phyloP scores from a whole-genome alignment of 208 protist species.

The Leishmania guyanensis region DNA sequence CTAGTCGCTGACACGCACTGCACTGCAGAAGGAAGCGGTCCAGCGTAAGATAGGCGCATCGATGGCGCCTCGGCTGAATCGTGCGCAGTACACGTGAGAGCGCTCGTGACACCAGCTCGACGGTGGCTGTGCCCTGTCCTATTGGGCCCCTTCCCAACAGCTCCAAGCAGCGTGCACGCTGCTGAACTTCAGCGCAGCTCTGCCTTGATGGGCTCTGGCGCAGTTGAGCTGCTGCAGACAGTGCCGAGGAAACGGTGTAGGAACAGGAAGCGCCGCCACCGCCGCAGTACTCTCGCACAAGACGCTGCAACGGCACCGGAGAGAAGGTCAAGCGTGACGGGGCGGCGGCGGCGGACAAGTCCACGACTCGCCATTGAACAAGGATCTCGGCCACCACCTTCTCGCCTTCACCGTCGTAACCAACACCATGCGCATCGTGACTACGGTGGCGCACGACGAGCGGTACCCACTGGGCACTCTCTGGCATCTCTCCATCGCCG shows the following conservation, averaged over 20 bases:
- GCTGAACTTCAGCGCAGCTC: background rate
- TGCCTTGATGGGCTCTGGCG: background rate
- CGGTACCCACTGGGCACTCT: constrained; percentile 30
- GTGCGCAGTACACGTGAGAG: constrained; percentile 8
- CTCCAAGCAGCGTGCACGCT: background rate
- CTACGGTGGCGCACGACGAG: background rate
- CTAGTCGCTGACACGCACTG: background rate
- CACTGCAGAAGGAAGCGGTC: constrained; percentile 14
- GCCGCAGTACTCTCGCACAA: constrained; percentile 19
- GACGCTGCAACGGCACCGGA: background rate
- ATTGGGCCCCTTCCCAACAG: background rate
- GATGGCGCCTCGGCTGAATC: background rate
- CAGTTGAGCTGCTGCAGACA: background rate
- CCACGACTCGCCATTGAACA: constrained; percentile 18
- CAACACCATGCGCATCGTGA: background rate
- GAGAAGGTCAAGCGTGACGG: background rate
- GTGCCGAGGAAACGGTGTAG: constrained; percentile 10
- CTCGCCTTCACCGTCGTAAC: background rate
- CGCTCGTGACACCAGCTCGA: background rate
- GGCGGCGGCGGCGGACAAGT: background rate
- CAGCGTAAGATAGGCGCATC: constrained; percentile 20
- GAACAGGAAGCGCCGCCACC: constrained; percentile 10
- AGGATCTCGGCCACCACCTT: constrained; percentile 21
- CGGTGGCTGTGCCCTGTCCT: background rate
- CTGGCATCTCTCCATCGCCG: background rate